Percentiles rank a stretch among this genome's conserved stretches.
Conservation (phyloP, 148 eudicot species). For the Nyssa sinensis region DNA sequence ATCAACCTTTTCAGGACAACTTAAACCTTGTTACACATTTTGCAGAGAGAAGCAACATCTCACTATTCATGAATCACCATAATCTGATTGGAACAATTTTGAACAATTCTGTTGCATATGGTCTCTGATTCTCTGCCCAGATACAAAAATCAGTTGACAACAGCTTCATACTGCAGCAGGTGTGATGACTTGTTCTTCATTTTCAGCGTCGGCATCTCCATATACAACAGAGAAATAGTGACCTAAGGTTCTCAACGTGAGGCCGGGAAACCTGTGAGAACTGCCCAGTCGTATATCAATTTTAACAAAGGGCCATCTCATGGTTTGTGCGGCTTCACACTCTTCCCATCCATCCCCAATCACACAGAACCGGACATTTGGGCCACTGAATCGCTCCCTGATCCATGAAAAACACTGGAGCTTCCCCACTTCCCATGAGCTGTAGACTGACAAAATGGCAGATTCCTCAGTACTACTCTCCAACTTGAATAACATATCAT, state of each 20-base stretch:
- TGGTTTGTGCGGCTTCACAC: conserved; percentile 79
- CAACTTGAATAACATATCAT: too few relatives aligned
- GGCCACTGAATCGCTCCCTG: conserved; percentile 62
- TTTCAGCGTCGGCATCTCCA: conserved; percentile 40
- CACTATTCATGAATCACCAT: too few relatives aligned
- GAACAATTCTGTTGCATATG: not conserved
- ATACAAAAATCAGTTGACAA: not conserved
- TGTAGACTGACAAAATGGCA: conserved; percentile 62
- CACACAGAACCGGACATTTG: conserved; percentile 74
- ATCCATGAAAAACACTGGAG: conserved; percentile 71
- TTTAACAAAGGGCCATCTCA: conserved; percentile 88
- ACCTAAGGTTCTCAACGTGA: conserved; percentile 50
- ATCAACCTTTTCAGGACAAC: not conserved
- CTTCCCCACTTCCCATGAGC: conserved; percentile 96
- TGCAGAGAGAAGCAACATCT: too few relatives aligned
- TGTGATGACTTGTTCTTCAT: conserved; percentile 24
- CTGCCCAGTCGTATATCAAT: conserved; percentile 66
- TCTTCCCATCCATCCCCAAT: conserved; percentile 98
- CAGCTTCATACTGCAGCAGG: conserved; percentile 8
- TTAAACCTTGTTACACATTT: too few relatives aligned
- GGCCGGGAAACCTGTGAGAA: conserved; percentile 79
- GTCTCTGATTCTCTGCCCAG: not conserved
- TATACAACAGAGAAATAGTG: conserved; percentile 77
- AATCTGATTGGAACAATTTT: too few relatives aligned
- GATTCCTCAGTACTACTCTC: not conserved